Evolutionary conservation across 352 stramenopile species (phyloP), one percentile per base, ranked within the genome.

Genomic region (Albugo laibachii): DNA sequence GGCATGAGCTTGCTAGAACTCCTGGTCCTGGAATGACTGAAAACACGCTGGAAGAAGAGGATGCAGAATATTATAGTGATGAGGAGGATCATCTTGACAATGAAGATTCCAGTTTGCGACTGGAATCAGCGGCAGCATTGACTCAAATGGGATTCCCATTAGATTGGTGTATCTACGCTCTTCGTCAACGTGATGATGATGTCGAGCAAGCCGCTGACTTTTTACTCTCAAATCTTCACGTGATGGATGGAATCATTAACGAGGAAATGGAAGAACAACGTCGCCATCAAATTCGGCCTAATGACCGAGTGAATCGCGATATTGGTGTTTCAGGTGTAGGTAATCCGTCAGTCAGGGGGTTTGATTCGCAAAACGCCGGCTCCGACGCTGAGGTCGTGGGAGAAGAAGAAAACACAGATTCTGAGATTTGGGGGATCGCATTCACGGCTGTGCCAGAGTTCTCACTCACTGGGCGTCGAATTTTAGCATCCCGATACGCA

Each of bases 101-200:
- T n/a, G 41, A 57, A 11, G 66, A 74, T 16, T 63, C 73, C 13
- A 88, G 86, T 61, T 87, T 89, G 49, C 74, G 79, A 10, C 80
- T 91, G 61, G 77, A 89, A 41, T 55, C 88, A 24, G 72, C 68
- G 6, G 87, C 74, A 1, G 67, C 69, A 5, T 49, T 92, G 5
- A 87, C 66, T 47, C 70, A 88, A 51, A 87, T 92, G 77, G 79
- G 79, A 0, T 89, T 92, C 47, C 72, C 74, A 0, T 84, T 92
- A 64, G 77, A 92, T 11, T 91, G 77, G 77, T 92, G 77, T 40
- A 53, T 92, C 4, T 88, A 88, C 41, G 77, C 79, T 27, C 45
- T 89, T 2, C 65, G 66, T 16, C 74, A 88, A 38, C 88, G 79
- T 52, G 74, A 89, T 45, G 79, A 92, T 31, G 77, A 92, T 53